Base-by-base conservation (phyloP, 495 filamentous ascomycete genomes). In the Bacidia gigantensis region DNA sequence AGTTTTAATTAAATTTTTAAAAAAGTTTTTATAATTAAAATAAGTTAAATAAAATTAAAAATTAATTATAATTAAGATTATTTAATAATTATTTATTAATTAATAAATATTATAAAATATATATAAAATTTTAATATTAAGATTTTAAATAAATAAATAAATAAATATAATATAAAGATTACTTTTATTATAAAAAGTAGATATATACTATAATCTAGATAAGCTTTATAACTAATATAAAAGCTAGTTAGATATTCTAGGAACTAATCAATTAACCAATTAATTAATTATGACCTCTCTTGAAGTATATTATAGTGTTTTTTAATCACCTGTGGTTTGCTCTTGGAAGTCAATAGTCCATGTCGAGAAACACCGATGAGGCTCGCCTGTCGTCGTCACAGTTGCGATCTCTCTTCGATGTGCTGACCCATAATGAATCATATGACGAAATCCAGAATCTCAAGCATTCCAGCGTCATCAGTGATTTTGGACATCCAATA, bases 361-460 rank as follows among this genome's bases (percentile, higher is more conserved):
- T 35, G 14, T 3, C 3, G 1, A 49, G 9, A n/a, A 26, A 17
- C 47, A 17, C 9, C 29, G 47, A 17, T 29, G 35, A 11, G n/a
- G 17, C 17, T 26, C 2, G 51, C 11, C 41, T 60, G 11, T 52
- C 60, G 46, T 32, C 54, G 2, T 29, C 17, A 2, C 80, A 83
- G 55, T 60, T 75, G 26, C 69, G 71, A 55, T 79, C 80, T 22
- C 70, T 85, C 23, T 73, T 84, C 50, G 80, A 85, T 56, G 77
- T 84, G 50, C 72, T 85, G 35, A 78, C 79, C 26, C 80, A 84
- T 63, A 62, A 78, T 56, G 70, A 82, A 58, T 76, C 76, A 5
- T 84, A 82, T 55, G 54, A 63, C 3, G 81, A 85, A 58, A 80
- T 81, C 21, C 65, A 77, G 57, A 68, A 64, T 52, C 80, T 83